Evolutionary conservation across 1,139 yeast genomes (phyloP), one percentile per base, ranked within the genome.

Genomic region (Suhomyces bolitotheri): DNA sequence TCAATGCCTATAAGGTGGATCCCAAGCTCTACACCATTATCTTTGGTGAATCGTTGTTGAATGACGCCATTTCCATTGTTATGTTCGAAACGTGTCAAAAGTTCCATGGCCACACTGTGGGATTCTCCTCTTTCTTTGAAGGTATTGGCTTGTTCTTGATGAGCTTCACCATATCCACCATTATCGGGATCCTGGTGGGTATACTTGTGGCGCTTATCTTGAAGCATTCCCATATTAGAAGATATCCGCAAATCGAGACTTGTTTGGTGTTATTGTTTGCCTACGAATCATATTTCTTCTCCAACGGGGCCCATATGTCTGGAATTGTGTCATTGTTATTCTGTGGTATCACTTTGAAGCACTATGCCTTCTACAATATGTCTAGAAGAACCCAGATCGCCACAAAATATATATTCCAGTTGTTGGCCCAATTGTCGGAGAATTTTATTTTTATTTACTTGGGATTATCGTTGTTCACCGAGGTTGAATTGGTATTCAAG

Each of bases 21-120:
- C 98, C 98, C 8, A 92, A 92, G 60, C 71, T 94, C 31, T 94
- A 94, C 65, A 92, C 98, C 15, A 89, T 94, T 46, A 92, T 94
- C 41, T 92, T 94, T 59, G 99, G 99, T 29, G 99, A 94, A 62
- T 86, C 96, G 4, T 69, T 94, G 45, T 68, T 94, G 39, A 94
- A 94, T 57, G 99, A 94, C 65, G 98, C 99, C 27, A 95, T 94
- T 44, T 90, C 97, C 44, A 94, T 94, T 58, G 98, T 94, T 50
- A 92, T 94, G 95, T 94, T 94, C 65, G 98, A 94, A 66, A 94
- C 99, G 0, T 90, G 97, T 54, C 97, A 90, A 61, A 88, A 89
- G 60, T 88, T 94, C 60, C 95, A 90, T 52, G 97, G 96, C 26
- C 84, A 87, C 50, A 63, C 64, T 0, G 86, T 92, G 8, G 78